phyloP scores from a whole-genome alignment of 108 stramenopile species.

The Nitzschia palea region DNA sequence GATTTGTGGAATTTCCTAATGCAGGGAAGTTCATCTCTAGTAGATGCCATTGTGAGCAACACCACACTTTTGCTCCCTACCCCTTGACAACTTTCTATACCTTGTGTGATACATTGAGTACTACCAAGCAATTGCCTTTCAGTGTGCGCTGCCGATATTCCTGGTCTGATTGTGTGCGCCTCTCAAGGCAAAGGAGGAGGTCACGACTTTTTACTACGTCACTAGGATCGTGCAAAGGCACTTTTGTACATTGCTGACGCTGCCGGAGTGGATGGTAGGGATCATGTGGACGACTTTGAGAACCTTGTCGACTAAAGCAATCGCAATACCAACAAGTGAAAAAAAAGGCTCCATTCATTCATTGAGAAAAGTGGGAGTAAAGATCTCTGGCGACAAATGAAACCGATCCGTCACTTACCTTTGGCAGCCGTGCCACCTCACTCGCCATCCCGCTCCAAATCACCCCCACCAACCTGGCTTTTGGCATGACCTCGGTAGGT shows the following conservation, averaged over 20 bases:
- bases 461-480: too few relatives aligned
- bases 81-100: constrained; percentile 98
- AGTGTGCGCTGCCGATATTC: constrained; percentile 92
- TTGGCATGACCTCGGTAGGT: too few relatives aligned
- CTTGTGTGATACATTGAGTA: constrained; percentile 88
- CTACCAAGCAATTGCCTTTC: constrained; percentile 73
- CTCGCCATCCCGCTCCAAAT: too few relatives aligned
- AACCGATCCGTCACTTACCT: too few relatives aligned
- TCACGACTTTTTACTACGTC: constrained; percentile 92
- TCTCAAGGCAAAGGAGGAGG: constrained; percentile 93
- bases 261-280: constrained; percentile 72
- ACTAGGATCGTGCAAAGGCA: constrained; percentile 89
- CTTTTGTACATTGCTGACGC: constrained; percentile 82
- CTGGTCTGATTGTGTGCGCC: constrained; percentile 96
- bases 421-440: too few relatives aligned
- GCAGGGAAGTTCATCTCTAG: constrained; percentile 94
- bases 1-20: constrained; percentile 99
- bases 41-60: constrained; percentile 87
- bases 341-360: too few relatives aligned
- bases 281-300: constrained; percentile 64
- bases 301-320: constrained; percentile 68
- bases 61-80: constrained; percentile 95
- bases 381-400: too few relatives aligned
- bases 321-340: too few relatives aligned
- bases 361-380: too few relatives aligned